phyloP scores from a whole-genome alignment of 148 eudicot genomes.

The Polygonum aviculare region DNA sequence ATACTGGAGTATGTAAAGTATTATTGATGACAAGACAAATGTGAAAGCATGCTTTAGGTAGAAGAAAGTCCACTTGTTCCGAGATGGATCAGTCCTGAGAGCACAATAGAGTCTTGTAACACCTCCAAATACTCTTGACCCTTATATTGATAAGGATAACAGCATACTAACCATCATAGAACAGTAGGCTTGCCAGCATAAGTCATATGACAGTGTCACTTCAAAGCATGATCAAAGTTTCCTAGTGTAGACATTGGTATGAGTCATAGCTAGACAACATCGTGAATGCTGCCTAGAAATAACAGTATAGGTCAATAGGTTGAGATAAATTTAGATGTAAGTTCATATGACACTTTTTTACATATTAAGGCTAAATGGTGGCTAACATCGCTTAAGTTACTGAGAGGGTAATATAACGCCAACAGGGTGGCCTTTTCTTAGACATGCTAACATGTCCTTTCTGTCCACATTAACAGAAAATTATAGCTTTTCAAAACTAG shows the following conservation, averaged over 20 bases:
- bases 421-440: neutral
- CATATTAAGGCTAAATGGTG: neutral
- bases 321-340: neutral
- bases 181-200: neutral
- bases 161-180: neutral
- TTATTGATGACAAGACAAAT: neutral
- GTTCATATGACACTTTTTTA: neutral
- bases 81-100: neutral
- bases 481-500: neutral
- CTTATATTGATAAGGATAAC: neutral
- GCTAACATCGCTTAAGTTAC: neutral
- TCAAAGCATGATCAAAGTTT: neutral
- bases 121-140: neutral
- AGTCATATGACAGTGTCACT: neutral
- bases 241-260: neutral
- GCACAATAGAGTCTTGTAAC: neutral
- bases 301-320: neutral
- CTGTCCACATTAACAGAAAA: neutral
- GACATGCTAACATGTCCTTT: neutral
- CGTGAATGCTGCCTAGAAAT: neutral
- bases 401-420: neutral
- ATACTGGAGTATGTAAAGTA: neutral
- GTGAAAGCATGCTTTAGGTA: neutral
- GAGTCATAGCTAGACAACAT: neutral
- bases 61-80: neutral